Base-by-base conservation (phyloP, 1,139 yeast species). In the Pichia sp. region DNA sequence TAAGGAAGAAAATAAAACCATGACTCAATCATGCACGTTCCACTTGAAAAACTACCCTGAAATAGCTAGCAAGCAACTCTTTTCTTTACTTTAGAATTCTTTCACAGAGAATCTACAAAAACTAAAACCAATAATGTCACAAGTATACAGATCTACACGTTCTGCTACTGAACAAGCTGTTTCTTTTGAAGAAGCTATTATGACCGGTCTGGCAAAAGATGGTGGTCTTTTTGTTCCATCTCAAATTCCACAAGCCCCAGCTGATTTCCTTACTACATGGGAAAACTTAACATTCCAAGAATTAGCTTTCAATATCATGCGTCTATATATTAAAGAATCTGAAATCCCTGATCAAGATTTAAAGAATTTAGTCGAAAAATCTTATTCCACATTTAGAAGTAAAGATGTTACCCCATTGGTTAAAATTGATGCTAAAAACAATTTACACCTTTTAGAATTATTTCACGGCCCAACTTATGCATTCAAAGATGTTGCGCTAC, bases 401-500 rank as follows among this genome's bases (percentile, higher is more conserved):
- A 61, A 69, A 14, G 85, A 85, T 24, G 86, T 89, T 41, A 89
- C 98, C 11, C 99, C 99, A 20, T 63, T 88, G 41, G 74, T 71
- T 32, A 67, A 74, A 38, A 71, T 88, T 38, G 74, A 74, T 54
- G 62, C 70, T 42, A 42, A 48, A 34, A 36, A 45, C 18, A 72
- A 77, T 46, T 68, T 91, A 47, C 82, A 85, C 60, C 68, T 91
- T 46, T 72, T 91, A 57, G 99, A 91, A 64, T 71, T 91, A 47
- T 91, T 91, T 78, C 99, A 91, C 58, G 99, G 99, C 32, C 99
- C 99, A 49, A 91, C 99, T 4, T 91, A 91, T 59, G 99, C 99
- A 10, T 91, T 91, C 71, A 91, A 91, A 65, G 99, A 91, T 62
- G 98, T 91, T 50, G 99, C 99, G 4, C 73, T 91, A 57, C 99